Conservation (phyloP, 805 yeast species). For the Pichia nakasei region DNA sequence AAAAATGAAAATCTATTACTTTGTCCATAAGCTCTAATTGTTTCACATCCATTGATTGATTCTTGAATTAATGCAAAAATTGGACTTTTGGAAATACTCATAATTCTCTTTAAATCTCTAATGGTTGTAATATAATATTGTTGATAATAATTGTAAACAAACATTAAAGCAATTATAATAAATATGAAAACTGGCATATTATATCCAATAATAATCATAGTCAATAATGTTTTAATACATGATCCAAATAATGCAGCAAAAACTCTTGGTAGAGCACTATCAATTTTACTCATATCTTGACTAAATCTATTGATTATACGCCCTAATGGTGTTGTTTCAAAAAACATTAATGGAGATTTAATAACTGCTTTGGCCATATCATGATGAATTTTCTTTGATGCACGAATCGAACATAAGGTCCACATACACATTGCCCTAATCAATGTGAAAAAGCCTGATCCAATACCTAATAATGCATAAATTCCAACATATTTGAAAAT, state of each 20-base stretch:
- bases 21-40: slow-evolving; percentile 73
- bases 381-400: slow-evolving; percentile 47
- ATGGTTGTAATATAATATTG: slow-evolving; percentile 58
- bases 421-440: slow-evolving; percentile 40
- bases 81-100: slow-evolving; percentile 63
- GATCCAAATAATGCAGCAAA: slow-evolving; percentile 40
- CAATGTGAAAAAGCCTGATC: slow-evolving; percentile 40
- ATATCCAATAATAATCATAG: slow-evolving; percentile 42
- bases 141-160: slow-evolving; percentile 64
- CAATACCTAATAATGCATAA: slow-evolving; percentile 48
- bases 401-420: slow-evolving; percentile 44
- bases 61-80: slow-evolving; percentile 79
- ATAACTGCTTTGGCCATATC: slow-evolving; percentile 46
- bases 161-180: slow-evolving; percentile 37
- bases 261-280: slow-evolving; percentile 46
- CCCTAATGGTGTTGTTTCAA: slow-evolving; percentile 64
- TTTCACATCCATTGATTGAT: slow-evolving; percentile 65
- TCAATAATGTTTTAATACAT: slow-evolving; percentile 36
- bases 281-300: slow-evolving; percentile 51
- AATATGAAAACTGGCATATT: slow-evolving; percentile 47
- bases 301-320: slow-evolving; percentile 58
- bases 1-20: slow-evolving; percentile 48
- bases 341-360: slow-evolving; percentile 55
- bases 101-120: slow-evolving; percentile 70
- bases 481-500: slow-evolving; percentile 41